Evolutionary conservation across 305 asterid genomes (phyloP), one percentile per base, ranked within the genome.

Genomic region (Ilex paraguariensis): DNA sequence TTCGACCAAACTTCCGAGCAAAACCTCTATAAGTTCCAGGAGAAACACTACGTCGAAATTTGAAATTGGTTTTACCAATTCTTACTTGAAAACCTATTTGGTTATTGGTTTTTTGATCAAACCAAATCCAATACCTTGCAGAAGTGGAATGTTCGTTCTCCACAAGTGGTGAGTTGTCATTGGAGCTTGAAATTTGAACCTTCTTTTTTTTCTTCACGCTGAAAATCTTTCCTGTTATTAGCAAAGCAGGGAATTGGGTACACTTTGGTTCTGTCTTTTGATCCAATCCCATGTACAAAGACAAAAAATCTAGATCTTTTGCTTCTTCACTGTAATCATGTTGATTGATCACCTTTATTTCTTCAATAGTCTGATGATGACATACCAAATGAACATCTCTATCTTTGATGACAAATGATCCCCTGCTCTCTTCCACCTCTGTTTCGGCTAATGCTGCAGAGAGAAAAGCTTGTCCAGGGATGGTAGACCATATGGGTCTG

Each of bases 341-440:
- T 62, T 73, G 73, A 39, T 76, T 61, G 7, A 80, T 36, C 61
- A 70, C 57, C 32, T 75, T 77, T 56, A 91, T 78, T 61, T 76
- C 77, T 0, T 91, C 98, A 59, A 91, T 57, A 0, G 88, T 84
- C 68, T 91, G 98, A 66, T 91, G 94, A 70, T 75, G 72, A 78
- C 95, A 88, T 9, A 82, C 49, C 42, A 73, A 64, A 67, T 79
- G 92, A 66, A 84, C 76, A 42, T 74, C 50, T 44, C 57, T 80
- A 68, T 91, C 96, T 48, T 80, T 84, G 67, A 91, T 75, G 61
- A 79, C 71, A 66, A 91, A 88, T 31, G 98, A 91, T 46, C 98
- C 98, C 33, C 98, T 83, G 81, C 98, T 86, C 70, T 91, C 98
- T 60, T 84, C 87, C 45, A 91, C 87, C 72, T 88, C 95, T 13